Evolutionary conservation across 306 rosid genomes (phyloP).

Genomic region (Cicer cuneatum): DNA sequence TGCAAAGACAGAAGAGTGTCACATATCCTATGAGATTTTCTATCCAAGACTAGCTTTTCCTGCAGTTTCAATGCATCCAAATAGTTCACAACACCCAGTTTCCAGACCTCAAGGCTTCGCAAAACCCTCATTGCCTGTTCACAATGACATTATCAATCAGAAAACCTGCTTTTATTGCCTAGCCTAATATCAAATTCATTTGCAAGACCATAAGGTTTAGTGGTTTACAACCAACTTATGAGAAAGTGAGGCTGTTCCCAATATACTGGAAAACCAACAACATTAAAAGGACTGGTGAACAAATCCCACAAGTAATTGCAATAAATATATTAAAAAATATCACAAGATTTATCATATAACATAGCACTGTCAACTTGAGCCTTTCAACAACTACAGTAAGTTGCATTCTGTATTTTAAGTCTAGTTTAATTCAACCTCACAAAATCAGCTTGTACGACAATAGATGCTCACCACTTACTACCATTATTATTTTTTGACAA

Average conservation of each 20-base stretch:
- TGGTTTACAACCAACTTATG: neutral
- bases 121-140: constrained; percentile 69
- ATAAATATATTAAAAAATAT: constrained; percentile 5
- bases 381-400: neutral
- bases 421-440: no score
- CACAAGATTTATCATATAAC: neutral
- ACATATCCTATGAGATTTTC: constrained; percentile 50
- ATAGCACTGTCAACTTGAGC: constrained; percentile 1
- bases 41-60: constrained; percentile 59
- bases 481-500: no score
- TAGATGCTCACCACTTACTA: no score
- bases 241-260: constrained; percentile 18
- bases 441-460: no score
- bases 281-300: neutral
- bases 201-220: neutral
- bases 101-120: constrained; percentile 81
- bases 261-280: neutral
- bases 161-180: constrained; percentile 13
- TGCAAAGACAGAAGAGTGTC: constrained; percentile 35
- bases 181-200: neutral
- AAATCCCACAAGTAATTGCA: neutral
- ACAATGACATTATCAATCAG: constrained; percentile 37
- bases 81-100: constrained; percentile 73
- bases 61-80: constrained; percentile 42
- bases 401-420: neutral